Evolutionary conservation across 2,329 filamentous ascomycete genomes (phyloP).

Genomic region (Colletotrichum sidae): DNA sequence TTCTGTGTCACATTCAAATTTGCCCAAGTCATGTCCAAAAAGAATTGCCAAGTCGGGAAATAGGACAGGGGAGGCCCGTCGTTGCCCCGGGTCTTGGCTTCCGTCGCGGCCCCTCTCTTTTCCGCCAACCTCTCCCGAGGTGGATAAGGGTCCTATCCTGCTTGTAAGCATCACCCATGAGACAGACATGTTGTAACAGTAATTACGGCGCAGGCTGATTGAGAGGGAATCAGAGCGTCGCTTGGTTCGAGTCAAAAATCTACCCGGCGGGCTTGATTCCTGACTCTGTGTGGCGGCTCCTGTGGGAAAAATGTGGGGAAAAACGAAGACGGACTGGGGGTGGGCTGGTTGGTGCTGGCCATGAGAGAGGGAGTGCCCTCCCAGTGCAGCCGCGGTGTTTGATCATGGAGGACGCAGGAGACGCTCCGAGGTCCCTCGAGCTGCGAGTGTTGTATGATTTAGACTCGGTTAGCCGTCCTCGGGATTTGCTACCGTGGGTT

Average conservation of each 20-base stretch:
- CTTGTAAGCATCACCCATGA: constrained; percentile 22
- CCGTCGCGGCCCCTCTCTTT: background rate
- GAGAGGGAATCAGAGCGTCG: background rate
- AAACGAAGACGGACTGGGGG: no score
- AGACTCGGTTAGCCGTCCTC: constrained; percentile 4
- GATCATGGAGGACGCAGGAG: background rate
- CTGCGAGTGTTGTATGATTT: constrained; percentile 16
- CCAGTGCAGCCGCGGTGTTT: background rate
- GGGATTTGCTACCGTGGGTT: background rate
- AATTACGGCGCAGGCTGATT: background rate
- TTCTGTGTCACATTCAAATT: background rate
- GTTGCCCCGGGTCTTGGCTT: constrained; percentile 21
- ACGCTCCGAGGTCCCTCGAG: constrained; percentile 7
- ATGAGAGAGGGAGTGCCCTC: no score
- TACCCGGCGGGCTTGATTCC: background rate
- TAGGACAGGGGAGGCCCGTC: constrained; percentile 12
- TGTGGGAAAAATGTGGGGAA: no score
- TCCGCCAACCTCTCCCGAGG: background rate
- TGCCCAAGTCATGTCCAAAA: constrained; percentile 12
- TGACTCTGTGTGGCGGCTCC: background rate
- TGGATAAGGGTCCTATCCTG: background rate
- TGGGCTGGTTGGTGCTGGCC: no score
- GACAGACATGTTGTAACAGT: no score
- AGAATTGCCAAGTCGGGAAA: background rate
- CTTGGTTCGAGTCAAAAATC: background rate